Conservation (phyloP, 768 basidiomycete genomes). For the Boletus subcaerulescens region DNA sequence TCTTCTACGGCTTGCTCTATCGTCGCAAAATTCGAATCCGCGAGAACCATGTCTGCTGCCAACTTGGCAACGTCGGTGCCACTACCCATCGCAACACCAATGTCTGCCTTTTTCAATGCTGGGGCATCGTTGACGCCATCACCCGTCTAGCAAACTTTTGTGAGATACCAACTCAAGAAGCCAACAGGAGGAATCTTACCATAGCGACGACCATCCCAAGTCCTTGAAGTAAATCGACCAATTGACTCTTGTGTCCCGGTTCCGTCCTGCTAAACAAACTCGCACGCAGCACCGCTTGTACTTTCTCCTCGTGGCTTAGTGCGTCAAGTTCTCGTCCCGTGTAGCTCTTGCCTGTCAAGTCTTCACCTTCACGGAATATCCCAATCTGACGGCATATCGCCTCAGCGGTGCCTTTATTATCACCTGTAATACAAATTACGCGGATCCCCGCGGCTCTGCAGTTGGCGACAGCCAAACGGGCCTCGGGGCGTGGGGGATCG, state of each 20-base stretch:
- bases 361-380: conserved; percentile 83
- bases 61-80: conserved; percentile 98
- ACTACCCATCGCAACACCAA: conserved; percentile 98
- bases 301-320: conserved; percentile 75
- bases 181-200: conserved; percentile 43
- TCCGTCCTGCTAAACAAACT: conserved; percentile 92
- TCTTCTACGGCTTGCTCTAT: conserved; percentile 98
- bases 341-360: conserved; percentile 92
- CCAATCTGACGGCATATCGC: conserved; percentile 96
- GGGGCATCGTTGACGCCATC: conserved; percentile 99
- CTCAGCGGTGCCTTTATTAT: conserved; percentile 97
- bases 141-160: conserved; percentile 59
- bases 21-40: conserved; percentile 96
- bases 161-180: conserved; percentile 9
- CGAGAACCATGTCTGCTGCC: conserved; percentile 97
- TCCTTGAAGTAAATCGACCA: conserved; percentile 91
- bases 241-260: conserved; percentile 90
- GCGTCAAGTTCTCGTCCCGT: conserved; percentile 91
- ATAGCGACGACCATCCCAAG: conserved; percentile 94
- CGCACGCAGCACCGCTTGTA: conserved; percentile 82
- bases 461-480: conserved; percentile 78
- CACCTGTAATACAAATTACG: conserved; percentile 96
- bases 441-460: conserved; percentile 92
- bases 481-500: conserved; percentile 96
- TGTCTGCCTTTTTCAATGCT: conserved; percentile 94